Evolutionary conservation across 805 yeast genomes (phyloP).

Genomic region (Candida maris): DNA sequence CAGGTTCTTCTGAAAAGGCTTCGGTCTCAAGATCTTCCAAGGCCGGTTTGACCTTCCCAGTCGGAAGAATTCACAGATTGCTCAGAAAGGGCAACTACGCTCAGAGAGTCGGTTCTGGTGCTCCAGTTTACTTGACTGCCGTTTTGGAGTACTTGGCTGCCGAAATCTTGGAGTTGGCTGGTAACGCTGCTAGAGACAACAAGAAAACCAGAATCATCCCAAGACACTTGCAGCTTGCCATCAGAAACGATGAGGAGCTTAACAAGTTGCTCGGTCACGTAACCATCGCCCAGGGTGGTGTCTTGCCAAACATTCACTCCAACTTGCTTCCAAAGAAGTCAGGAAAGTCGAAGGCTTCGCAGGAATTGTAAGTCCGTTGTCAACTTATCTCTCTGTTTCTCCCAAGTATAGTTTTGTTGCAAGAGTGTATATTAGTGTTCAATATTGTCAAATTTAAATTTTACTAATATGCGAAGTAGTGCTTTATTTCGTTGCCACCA

Average conservation of each 20-base stretch:
- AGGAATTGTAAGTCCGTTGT: constrained; percentile 43
- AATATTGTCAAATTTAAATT: constrained; percentile 15
- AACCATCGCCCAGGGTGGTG: constrained; percentile 99
- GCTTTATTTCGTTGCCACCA: constrained; percentile 21
- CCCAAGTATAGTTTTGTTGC: constrained; percentile 7
- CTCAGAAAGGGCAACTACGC: constrained; percentile 97
- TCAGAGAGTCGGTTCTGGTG: constrained; percentile 98
- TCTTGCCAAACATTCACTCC: constrained; percentile 94
- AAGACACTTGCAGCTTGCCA: constrained; percentile 97
- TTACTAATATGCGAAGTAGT: neutral
- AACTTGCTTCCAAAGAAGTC: constrained; percentile 71
- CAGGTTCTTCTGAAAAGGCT: constrained; percentile 91
- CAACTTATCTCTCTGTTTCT: neutral
- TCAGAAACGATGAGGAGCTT: constrained; percentile 98
- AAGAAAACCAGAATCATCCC: constrained; percentile 98
- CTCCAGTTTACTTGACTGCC: constrained; percentile 96
- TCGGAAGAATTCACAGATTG: constrained; percentile 97
- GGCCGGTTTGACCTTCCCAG: constrained; percentile 99
- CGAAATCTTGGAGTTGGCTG: constrained; percentile 96
- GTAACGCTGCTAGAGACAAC: constrained; percentile 98
- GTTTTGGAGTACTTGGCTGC: constrained; percentile 97
- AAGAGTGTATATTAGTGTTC: constrained; percentile 30
- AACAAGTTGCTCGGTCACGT: constrained; percentile 91
- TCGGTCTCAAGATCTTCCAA: constrained; percentile 97
- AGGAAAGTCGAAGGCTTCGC: constrained; percentile 53